Evolutionary conservation across 768 basidiomycete species (phyloP).

Genomic region (Amanita thiersii): DNA sequence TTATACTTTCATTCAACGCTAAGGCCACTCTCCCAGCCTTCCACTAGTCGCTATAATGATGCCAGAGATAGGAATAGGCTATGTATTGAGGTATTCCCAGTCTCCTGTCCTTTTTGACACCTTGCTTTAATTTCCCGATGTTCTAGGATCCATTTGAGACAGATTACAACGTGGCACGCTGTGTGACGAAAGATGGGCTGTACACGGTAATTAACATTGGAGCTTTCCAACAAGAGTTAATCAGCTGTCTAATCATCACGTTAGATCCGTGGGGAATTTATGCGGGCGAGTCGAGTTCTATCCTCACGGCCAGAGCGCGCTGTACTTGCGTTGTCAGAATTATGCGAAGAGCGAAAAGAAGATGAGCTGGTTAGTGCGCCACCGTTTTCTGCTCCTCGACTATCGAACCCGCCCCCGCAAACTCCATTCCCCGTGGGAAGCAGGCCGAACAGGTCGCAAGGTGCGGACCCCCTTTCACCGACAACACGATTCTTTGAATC

Average conservation of each 20-base stretch:
- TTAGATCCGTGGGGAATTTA: constrained; percentile 97
- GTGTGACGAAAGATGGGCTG: constrained; percentile 92
- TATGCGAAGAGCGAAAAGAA: constrained; percentile 84
- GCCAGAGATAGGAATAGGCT: constrained; percentile 86
- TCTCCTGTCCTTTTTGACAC: not conserved
- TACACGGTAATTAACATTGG: constrained; percentile 62
- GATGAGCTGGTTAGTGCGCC: constrained; percentile 52
- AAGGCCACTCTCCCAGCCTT: constrained; percentile 26
- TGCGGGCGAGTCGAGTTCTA: constrained; percentile 88
- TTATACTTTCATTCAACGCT: constrained; percentile 5
- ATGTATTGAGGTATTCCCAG: constrained; percentile 76
- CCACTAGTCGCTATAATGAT: constrained; percentile 52
- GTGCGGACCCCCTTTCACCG: constrained; percentile 47
- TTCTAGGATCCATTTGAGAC: constrained; percentile 89
- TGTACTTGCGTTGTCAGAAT: constrained; percentile 72
- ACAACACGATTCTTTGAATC: constrained; percentile 42
- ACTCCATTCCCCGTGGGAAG: constrained; percentile 64
- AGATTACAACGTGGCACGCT: constrained; percentile 95
- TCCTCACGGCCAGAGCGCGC: constrained; percentile 74
- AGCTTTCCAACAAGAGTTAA: not conserved
- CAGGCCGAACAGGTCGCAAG: constrained; percentile 43
- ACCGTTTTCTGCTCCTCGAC: constrained; percentile 30
- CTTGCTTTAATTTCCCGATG: too few relatives aligned
- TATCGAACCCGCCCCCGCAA: constrained; percentile 53
- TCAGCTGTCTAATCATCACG: constrained; percentile 9